Conservation (phyloP, 1,284 basidiomycete species). For the Ganoderma resinaceum region DNA sequence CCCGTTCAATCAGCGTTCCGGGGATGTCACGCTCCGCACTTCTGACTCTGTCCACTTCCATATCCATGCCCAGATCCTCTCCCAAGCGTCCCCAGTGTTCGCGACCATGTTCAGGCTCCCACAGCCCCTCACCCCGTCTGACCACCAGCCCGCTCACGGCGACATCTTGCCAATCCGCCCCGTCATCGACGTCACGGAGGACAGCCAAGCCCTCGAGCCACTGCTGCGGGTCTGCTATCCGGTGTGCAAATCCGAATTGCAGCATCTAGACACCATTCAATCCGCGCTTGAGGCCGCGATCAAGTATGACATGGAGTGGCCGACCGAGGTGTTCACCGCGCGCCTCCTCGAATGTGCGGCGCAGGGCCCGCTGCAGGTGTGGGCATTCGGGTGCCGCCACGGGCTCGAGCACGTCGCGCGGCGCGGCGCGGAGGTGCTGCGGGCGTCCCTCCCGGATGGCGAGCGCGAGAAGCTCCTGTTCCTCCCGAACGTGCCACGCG, state of each 20-base stretch:
- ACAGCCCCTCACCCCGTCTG: constrained; percentile 6
- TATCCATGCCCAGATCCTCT: constrained; percentile 31
- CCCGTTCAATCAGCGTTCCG: constrained; percentile 21
- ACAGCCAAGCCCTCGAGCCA: constrained; percentile 39
- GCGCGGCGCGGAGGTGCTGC: constrained; percentile 2
- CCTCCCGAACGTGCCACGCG: not conserved
- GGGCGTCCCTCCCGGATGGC: not conserved
- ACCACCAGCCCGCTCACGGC: not conserved
- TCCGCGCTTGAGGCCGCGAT: constrained; percentile 20
- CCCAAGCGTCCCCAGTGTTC: constrained; percentile 39
- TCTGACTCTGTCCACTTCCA: constrained; percentile 23
- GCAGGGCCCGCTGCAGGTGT: constrained; percentile 20
- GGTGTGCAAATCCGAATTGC: constrained; percentile 13
- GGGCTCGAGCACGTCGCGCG: constrained; percentile 21
- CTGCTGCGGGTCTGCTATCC: constrained; percentile 51
- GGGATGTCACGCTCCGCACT: constrained; percentile 24
- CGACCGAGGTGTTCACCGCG: constrained; percentile 11
- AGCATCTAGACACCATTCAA: not conserved
- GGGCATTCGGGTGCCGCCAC: constrained; percentile 27
- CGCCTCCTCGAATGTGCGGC: constrained; percentile 14
- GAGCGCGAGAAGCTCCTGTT: not conserved
- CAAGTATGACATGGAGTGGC: constrained; percentile 32
- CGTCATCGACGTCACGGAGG: constrained; percentile 43
- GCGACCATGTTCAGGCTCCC: constrained; percentile 27
- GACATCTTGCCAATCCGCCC: not conserved